Conservation (phyloP, 1,284 basidiomycete genomes). For the Tylopilus sp. region DNA sequence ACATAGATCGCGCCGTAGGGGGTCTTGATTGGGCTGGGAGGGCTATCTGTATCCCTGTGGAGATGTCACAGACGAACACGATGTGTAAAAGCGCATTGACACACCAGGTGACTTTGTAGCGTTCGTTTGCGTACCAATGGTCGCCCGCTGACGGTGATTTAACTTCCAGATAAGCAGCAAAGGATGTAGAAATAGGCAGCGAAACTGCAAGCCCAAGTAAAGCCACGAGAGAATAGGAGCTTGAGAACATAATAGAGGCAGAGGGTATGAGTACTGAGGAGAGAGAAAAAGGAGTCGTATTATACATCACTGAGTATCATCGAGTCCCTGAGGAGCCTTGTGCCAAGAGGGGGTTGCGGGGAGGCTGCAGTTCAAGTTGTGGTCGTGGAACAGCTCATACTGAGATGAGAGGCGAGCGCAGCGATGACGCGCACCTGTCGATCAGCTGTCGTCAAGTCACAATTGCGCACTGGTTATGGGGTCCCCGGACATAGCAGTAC, state of each 20-base stretch:
- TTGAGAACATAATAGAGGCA: not conserved
- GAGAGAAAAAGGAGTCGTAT: not conserved
- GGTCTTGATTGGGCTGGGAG: conserved; percentile 50
- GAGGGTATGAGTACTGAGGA: no score
- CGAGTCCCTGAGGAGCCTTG: no score
- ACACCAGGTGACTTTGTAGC: not conserved
- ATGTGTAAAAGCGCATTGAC: not conserved
- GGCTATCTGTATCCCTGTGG: conserved; percentile 46
- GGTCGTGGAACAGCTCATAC: no score
- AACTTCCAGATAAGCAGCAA: not conserved
- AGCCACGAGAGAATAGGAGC: not conserved
- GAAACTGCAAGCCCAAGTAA: not conserved
- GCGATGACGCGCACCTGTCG: no score
- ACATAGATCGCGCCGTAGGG: conserved; percentile 46
- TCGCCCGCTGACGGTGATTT: no score
- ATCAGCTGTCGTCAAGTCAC: no score
- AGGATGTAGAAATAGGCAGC: not conserved
- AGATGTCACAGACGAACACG: conserved; percentile 7
- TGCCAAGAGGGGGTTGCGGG: no score
- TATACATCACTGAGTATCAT: not conserved
- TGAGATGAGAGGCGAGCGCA: no score
- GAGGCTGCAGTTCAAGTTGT: no score
- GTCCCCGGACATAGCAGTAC: no score
- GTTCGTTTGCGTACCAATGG: not conserved
- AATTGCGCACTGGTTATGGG: no score